phyloP scores from a whole-genome alignment of 2,329 filamentous ascomycete species.

The Colletotrichum higginsianum region DNA sequence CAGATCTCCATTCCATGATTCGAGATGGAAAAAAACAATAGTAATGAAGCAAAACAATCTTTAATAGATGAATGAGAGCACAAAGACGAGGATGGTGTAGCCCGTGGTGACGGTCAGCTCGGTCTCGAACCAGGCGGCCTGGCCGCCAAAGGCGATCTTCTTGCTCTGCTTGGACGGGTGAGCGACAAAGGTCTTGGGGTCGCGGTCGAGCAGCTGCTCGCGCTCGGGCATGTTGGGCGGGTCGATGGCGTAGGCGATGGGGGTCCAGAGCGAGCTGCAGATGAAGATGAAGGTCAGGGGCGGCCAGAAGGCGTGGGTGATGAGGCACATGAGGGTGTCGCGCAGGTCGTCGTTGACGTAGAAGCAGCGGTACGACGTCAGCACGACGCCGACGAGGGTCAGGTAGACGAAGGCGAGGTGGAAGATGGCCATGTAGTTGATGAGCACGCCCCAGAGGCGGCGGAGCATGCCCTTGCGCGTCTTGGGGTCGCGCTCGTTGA shows the following conservation, averaged over 20 bases:
- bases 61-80: constrained; percentile 56
- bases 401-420: constrained; percentile 70
- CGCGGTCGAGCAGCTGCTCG: constrained; percentile 69
- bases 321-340: constrained; percentile 64
- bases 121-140: constrained; percentile 70
- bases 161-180: constrained; percentile 66
- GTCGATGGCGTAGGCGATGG: constrained; percentile 72
- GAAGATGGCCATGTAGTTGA: constrained; percentile 70
- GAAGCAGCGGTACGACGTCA: constrained; percentile 67
- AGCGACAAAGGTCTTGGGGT: constrained; percentile 68
- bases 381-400: constrained; percentile 64
- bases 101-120: constrained; percentile 66
- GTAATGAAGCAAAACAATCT: not conserved
- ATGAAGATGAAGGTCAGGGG: constrained; percentile 71
- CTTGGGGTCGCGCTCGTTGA: constrained; percentile 71
- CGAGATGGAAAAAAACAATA: not conserved
- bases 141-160: constrained; percentile 68
- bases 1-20: not conserved
- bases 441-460: constrained; percentile 67
- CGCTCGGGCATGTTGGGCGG: constrained; percentile 72
- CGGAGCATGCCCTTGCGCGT: constrained; percentile 66
- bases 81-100: constrained; percentile 66
- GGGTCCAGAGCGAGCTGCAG: constrained; percentile 70
- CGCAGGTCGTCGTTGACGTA: constrained; percentile 53
- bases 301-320: constrained; percentile 75